phyloP scores from a whole-genome alignment of 1,284 basidiomycete species.

The Leccinum angustisporum region DNA sequence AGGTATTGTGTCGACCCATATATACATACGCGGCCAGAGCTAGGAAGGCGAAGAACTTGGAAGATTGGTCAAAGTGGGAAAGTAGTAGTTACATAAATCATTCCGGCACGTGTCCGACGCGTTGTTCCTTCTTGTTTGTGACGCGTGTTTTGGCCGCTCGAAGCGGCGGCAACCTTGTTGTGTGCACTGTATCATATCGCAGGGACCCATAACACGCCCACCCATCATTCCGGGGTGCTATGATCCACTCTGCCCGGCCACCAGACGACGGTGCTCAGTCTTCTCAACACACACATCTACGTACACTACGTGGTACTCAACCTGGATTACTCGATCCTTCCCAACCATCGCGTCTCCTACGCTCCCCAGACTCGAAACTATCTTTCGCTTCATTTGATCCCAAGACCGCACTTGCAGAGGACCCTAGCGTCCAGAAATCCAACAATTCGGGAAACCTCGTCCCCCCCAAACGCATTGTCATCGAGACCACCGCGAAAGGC shows the following conservation, averaged over 20 bases:
- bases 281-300: conserved; percentile 13
- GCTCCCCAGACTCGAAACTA: conserved; percentile 51
- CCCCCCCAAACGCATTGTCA: conserved; percentile 65
- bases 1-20: background rate
- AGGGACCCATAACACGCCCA: conserved; percentile 1
- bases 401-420: conserved; percentile 51
- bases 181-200: background rate
- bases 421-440: conserved; percentile 38
- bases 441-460: conserved; percentile 48
- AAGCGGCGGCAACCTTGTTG: background rate
- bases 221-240: conserved; percentile 11
- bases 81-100: background rate
- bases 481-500: conserved; percentile 58
- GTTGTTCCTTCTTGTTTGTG: conserved; percentile 9
- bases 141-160: background rate
- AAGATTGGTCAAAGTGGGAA: background rate
- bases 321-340: conserved; percentile 62
- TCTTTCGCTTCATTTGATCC: conserved; percentile 72
- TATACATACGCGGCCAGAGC: no score
- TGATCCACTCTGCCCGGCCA: conserved; percentile 8
- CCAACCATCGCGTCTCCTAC: conserved; percentile 58
- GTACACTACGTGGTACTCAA: conserved; percentile 28
- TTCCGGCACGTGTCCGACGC: conserved; percentile 13
- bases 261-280: conserved; percentile 8
- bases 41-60: background rate